Evolutionary conservation across 2,329 filamentous ascomycete species (phyloP), one percentile per base, ranked within the genome.

Genomic region (Lomentospora prolificans): DNA sequence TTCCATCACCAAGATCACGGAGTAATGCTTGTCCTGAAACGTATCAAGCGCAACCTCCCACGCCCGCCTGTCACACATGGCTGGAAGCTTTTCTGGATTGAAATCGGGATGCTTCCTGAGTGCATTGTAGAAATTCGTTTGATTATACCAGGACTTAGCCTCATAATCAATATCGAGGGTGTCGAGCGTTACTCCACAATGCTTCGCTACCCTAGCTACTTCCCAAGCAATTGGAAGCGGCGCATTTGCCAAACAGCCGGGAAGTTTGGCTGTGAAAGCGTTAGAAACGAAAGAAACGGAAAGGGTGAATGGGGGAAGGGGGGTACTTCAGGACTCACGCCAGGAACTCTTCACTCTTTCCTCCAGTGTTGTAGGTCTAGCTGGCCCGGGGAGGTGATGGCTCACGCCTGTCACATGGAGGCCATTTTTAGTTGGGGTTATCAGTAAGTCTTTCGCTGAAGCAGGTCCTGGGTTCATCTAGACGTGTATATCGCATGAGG

Each of bases 151-250:
- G 0, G 9, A 14, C 31, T 57, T 59, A 1, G 70, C 63, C 2
- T 70, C 61, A 53, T 79, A 74, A 0, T 57, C 33, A 3, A 76
- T 33, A 3, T 67, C 60, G 8, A 71, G 60, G 2, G 68, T 60
- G 2, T 66, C 61, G 2, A 75, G 61, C 30, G 74, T 65, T 2
- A 78, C 68, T 0, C 64, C 64, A 57, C 77, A 80, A 41, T 76
- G 68, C 0, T 74, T 60, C 0, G 75, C 72, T n/a, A 76, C 70
- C 8, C 79, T 71, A 0, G 73, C 71, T 0, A 79, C 62, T 56
- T 82, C 79, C 79, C 79, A 82, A 3, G 72, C 61, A 4, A 81
- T 67, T 2, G 72, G 70, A 2, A 81, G 66, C 0, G 79, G 76
- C 0, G 75, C 77, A 3, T 70, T 67, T 3, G 80, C 65, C 54